A percentile compares a stretch with the other conserved stretches of the same genome.
Conservation (phyloP, 805 yeast species). For the Saccharomyces cerevisiae region DNA sequence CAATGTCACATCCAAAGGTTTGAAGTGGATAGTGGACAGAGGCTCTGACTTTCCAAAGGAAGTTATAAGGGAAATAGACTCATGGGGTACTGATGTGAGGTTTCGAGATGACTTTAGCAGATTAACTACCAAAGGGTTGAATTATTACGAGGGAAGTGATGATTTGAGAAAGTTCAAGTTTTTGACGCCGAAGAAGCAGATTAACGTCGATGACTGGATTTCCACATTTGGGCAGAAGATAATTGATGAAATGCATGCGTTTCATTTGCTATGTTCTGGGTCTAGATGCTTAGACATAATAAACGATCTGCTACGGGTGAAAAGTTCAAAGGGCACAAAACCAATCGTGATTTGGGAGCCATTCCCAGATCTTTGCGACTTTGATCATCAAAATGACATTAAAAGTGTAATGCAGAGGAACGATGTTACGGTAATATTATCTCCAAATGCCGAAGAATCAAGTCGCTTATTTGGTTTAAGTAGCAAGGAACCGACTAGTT, state of each 20-base stretch:
- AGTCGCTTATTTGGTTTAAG: slow-evolving; percentile 47
- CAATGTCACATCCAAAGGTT: slow-evolving; percentile 24
- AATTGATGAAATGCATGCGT: slow-evolving; percentile 33
- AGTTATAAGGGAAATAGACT: slow-evolving; percentile 37
- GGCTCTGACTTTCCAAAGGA: slow-evolving; percentile 67
- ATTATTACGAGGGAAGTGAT: slow-evolving; percentile 54
- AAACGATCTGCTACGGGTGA: slow-evolving; percentile 17
- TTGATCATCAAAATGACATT: slow-evolving; percentile 37
- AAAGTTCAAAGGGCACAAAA: neutral
- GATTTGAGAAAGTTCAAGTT: slow-evolving; percentile 59
- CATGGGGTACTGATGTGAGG: slow-evolving; percentile 57
- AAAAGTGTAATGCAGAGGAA: slow-evolving; percentile 11
- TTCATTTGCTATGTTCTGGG: slow-evolving; percentile 73
- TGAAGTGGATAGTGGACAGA: slow-evolving; percentile 69
- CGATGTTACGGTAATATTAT: slow-evolving; percentile 30
- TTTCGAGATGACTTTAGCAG: slow-evolving; percentile 46
- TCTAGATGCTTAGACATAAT: slow-evolving; percentile 47
- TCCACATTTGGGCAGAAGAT: slow-evolving; percentile 26
- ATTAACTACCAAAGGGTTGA: slow-evolving; percentile 74
- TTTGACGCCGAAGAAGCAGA: slow-evolving; percentile 51
- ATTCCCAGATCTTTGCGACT: slow-evolving; percentile 62
- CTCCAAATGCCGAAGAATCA: slow-evolving; percentile 85
- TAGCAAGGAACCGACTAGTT: slow-evolving; percentile 34
- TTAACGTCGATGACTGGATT: slow-evolving; percentile 44
- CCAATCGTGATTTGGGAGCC: slow-evolving; percentile 68